Percentiles rank a stretch among this genome's conserved stretches.
Conservation (phyloP, 2,329 filamentous ascomycete genomes). For the Pseudogymnoascus sp. region DNA sequence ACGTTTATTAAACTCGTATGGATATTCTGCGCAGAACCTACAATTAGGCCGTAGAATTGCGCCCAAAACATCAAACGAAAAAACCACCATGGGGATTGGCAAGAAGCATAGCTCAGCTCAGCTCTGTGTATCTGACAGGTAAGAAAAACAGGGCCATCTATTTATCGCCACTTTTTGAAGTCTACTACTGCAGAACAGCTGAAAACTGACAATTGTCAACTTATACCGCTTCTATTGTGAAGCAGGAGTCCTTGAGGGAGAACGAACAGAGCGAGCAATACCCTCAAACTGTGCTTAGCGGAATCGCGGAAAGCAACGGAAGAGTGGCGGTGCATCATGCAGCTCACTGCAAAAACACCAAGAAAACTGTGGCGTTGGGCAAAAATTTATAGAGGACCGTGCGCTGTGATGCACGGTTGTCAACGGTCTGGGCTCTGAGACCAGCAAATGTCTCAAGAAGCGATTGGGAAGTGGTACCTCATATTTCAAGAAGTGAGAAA, state of each 20-base stretch:
- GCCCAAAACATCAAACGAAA: neutral
- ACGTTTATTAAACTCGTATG: neutral
- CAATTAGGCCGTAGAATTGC: neutral
- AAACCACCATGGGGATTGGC: too few relatives aligned
- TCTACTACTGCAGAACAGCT: neutral
- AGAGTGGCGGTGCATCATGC: too few relatives aligned
- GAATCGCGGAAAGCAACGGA: too few relatives aligned
- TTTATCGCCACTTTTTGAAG: neutral
- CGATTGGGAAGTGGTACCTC: neutral
- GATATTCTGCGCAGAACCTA: neutral
- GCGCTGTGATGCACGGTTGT: neutral
- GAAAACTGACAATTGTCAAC: neutral
- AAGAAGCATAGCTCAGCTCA: too few relatives aligned
- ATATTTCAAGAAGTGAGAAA: neutral
- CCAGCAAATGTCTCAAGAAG: neutral
- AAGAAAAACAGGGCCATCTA: neutral
- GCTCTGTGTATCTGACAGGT: neutral
- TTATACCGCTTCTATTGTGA: neutral
- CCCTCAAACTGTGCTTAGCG: too few relatives aligned
- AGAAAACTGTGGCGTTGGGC: neutral
- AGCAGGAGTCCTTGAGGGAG: too few relatives aligned
- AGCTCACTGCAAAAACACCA: neutral
- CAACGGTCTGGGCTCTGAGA: neutral
- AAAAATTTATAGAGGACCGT: neutral
- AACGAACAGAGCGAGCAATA: too few relatives aligned